Evolutionary conservation across 768 basidiomycete species (phyloP).

Genomic region (Kwoniella sp.): DNA sequence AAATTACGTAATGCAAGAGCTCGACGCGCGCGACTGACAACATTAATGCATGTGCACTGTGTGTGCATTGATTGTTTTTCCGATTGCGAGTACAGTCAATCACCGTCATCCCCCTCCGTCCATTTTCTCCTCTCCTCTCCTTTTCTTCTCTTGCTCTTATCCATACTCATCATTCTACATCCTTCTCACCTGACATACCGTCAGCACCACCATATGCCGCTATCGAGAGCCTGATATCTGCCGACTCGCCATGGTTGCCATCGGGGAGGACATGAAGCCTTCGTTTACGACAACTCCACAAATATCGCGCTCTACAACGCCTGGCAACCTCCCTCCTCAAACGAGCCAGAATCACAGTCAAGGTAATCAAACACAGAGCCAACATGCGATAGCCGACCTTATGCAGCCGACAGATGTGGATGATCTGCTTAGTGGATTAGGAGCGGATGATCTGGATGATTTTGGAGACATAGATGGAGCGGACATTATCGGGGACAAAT

Average conservation of each 20-base stretch:
- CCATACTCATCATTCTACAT: no score
- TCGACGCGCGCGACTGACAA: slow-evolving; percentile 13
- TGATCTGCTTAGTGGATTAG: slow-evolving; percentile 37
- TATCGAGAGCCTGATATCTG: no score
- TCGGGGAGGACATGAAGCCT: neutral
- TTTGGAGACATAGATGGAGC: slow-evolving; percentile 31
- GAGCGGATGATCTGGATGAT: slow-evolving; percentile 38
- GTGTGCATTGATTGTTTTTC: no score
- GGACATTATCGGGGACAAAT: slow-evolving; percentile 13
- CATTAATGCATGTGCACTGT: no score
- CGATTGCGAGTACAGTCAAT: neutral
- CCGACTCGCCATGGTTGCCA: slow-evolving; percentile 1
- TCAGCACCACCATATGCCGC: no score
- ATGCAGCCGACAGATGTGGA: slow-evolving; percentile 20
- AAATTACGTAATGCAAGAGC: neutral
- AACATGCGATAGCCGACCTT: slow-evolving; percentile 5
- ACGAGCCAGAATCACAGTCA: neutral
- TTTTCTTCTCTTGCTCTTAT: neutral
- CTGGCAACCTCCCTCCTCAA: neutral
- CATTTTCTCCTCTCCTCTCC: neutral
- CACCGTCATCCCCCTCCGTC: slow-evolving; percentile 11
- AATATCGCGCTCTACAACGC: neutral
- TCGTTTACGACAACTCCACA: neutral
- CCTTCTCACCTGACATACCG: no score
- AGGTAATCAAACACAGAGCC: neutral